Base-by-base conservation (phyloP, 352 stramenopile genomes). In the Globisporangium spinosum region DNA sequence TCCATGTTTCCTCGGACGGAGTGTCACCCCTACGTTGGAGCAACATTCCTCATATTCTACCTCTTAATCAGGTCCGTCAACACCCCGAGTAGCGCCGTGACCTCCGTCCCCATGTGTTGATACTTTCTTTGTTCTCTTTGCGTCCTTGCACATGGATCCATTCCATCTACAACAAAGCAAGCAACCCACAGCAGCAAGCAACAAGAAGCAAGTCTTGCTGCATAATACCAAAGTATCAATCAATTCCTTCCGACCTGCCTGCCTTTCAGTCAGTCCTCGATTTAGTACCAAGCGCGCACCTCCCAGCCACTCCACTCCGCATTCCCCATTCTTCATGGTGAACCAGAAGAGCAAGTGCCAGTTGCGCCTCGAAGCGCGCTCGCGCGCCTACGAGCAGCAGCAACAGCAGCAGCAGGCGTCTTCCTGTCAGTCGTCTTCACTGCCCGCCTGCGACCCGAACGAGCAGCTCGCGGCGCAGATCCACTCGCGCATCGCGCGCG, bases 301-400 rank as follows among this genome's bases (percentile, higher is more conserved):
- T 45, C 55, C 13, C 45, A 34, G 27, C 17, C 20, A 29, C 13
- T 8, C 27, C 32, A 29, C 4, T 13, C 49, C n/a, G 2, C 61
- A 40, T 20, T 9, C 29, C 17, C 12, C 13, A 6, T 5, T 22
- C 17, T 20, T 17, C 8, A 90, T 90, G 82, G 80, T 75, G 56
- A 85, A 84, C 71, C 70, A 78, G 61, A 74, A 93, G 68, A 89
- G 78, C 73, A 82, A 76, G 70, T 93, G 85, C 62, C 85, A 93
- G 58, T 62, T 89, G 32, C 85, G 85, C 1, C 74, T 93, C 7
- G 85, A 93, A 47, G 79, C 78, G 54, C 68, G 77, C 17, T 78
- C 78, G 51, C 68, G 77, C 17, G 74, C 74, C 25, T 78, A 76
- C 65, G 61, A 76, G 53, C n/a, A 65, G 13, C 54, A 45, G 17